Evolutionary conservation across 495 filamentous ascomycete species (phyloP).

Genomic region (Hypoxylon cercidicola): DNA sequence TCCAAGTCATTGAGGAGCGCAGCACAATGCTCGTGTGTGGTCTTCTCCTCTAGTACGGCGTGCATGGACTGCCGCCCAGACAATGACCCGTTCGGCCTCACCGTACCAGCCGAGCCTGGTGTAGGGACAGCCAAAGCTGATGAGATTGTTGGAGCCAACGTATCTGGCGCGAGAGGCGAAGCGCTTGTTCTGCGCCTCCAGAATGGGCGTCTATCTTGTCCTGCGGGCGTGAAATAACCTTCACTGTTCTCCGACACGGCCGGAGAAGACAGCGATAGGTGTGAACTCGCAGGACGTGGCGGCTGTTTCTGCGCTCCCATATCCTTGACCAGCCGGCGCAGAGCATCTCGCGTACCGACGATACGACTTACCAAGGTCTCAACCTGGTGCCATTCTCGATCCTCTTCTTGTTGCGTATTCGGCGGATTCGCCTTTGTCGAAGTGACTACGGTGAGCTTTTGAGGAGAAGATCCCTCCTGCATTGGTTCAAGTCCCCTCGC

Average conservation of each 20-base stretch:
- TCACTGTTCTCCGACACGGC: constrained; percentile 56
- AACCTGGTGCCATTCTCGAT: constrained; percentile 85
- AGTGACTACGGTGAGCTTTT: constrained; percentile 36
- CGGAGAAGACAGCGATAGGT: constrained; percentile 54
- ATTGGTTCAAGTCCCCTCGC: constrained; percentile 58
- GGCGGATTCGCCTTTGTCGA: constrained; percentile 26
- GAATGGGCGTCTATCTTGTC: constrained; percentile 69
- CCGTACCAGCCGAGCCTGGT: constrained; percentile 51
- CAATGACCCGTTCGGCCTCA: constrained; percentile 33
- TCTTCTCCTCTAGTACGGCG: constrained; percentile 61
- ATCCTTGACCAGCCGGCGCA: constrained; percentile 83
- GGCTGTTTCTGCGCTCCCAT: constrained; percentile 72
- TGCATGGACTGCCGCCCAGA: constrained; percentile 38
- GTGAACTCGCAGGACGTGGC: constrained; percentile 46
- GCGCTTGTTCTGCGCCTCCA: constrained; percentile 88
- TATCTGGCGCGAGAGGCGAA: constrained; percentile 52
- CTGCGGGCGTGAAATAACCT: constrained; percentile 55
- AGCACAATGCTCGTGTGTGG: constrained; percentile 80
- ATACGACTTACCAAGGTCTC: constrained; percentile 84
- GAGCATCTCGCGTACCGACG: constrained; percentile 86
- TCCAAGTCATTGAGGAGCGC: constrained; percentile 86
- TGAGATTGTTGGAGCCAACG: constrained; percentile 58
- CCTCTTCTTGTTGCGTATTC: constrained; percentile 64
- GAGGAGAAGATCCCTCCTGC: constrained; percentile 44
- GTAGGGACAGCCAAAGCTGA: constrained; percentile 70